Evolutionary conservation across 768 basidiomycete species (phyloP).

Genomic region (Boletus subcaerulescens): DNA sequence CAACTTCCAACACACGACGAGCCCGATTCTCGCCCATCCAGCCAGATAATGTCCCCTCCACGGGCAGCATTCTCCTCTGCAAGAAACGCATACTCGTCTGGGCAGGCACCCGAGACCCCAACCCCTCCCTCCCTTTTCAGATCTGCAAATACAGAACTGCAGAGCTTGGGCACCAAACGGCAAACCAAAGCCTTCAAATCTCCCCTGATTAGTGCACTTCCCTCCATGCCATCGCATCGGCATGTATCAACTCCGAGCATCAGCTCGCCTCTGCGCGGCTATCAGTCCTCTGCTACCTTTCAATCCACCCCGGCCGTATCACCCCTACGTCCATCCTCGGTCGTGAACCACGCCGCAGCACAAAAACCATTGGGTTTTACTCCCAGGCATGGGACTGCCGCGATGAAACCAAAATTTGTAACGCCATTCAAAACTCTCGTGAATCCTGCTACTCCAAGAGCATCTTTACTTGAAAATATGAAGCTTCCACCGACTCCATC

Average conservation of each 20-base stretch:
- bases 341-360: constrained; percentile 10
- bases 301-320: constrained; percentile 23
- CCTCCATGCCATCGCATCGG: constrained; percentile 3
- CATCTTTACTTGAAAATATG: not conserved
- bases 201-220: constrained; percentile 34
- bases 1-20: constrained; percentile 22
- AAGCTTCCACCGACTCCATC: constrained; percentile 1
- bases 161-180: constrained; percentile 8
- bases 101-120: constrained; percentile 37
- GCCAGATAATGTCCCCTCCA: constrained; percentile 11
- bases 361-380: constrained; percentile 26
- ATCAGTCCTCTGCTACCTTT: constrained; percentile 3
- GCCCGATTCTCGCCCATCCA: not conserved
- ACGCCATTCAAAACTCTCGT: constrained; percentile 62
- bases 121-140: constrained; percentile 31
- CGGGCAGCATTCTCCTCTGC: constrained; percentile 38
- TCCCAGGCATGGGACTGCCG: constrained; percentile 24
- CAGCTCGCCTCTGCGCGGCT: constrained; percentile 15
- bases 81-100: constrained; percentile 34
- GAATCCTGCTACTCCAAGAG: constrained; percentile 37
- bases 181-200: constrained; percentile 45
- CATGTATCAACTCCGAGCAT: constrained; percentile 31
- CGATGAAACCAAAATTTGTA: constrained; percentile 43
- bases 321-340: constrained; percentile 35
- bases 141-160: constrained; percentile 22